Percentiles rank a stretch among this genome's conserved stretches.
phyloP scores from a whole-genome alignment of 2,329 filamentous ascomycete species.

The Trichoderma sp. region DNA sequence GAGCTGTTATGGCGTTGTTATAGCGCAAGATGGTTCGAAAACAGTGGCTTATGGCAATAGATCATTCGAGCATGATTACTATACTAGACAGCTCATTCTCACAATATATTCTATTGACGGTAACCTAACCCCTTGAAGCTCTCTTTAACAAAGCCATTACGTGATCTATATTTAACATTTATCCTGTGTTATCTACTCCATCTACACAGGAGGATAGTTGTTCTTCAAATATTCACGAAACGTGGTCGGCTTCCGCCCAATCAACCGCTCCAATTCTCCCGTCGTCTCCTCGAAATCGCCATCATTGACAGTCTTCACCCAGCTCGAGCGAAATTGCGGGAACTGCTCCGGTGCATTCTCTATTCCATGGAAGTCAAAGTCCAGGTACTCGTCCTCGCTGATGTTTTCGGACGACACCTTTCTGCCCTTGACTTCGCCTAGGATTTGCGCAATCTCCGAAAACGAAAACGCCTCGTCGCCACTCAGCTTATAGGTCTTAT shows the following conservation, averaged over 20 bases:
- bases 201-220: neutral
- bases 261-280: neutral
- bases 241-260: conserved; percentile 4
- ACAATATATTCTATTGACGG: neutral
- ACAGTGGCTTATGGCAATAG: neutral
- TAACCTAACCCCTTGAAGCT: neutral
- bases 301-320: neutral
- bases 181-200: neutral
- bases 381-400: neutral
- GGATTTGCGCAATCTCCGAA: neutral
- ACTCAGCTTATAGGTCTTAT: conserved; percentile 21
- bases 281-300: neutral
- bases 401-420: neutral
- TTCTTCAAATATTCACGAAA: neutral
- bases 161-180: neutral
- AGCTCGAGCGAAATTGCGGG: neutral
- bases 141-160: neutral
- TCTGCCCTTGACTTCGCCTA: neutral
- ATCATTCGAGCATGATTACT: neutral
- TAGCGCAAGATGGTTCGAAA: neutral
- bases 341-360: neutral
- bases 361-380: no score
- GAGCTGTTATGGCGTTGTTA: neutral
- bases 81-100: neutral
- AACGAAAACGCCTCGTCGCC: conserved; percentile 10